Evolutionary conservation across 305 asterid genomes (phyloP).

Genomic region (Solanum hybrid): DNA sequence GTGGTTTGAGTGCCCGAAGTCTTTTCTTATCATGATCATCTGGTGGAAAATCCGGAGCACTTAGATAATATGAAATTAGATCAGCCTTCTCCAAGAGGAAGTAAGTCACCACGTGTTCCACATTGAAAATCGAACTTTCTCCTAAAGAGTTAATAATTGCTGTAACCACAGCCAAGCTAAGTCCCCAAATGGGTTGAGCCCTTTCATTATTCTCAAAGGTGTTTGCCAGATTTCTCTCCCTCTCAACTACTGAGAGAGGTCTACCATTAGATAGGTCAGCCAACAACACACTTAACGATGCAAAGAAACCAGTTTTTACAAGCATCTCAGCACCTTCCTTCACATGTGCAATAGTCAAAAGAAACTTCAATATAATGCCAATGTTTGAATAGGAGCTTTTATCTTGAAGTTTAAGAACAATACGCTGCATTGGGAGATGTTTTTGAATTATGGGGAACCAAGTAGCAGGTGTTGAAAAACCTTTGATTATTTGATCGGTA

Average conservation of each 20-base stretch:
- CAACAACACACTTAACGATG: slow-evolving; percentile 46
- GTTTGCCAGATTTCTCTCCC: slow-evolving; percentile 34
- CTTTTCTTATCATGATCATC: slow-evolving; percentile 67
- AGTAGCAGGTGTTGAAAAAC: slow-evolving; percentile 50
- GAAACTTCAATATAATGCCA: slow-evolving; percentile 53
- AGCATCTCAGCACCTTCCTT: slow-evolving; percentile 84
- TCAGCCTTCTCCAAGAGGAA: slow-evolving; percentile 74
- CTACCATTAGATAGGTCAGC: slow-evolving; percentile 40
- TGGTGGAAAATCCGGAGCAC: slow-evolving; percentile 70
- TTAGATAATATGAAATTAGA: slow-evolving; percentile 54
- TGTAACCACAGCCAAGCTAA: slow-evolving; percentile 74
- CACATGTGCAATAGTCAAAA: slow-evolving; percentile 67
- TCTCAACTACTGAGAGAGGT: slow-evolving; percentile 35
- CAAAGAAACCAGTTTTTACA: slow-evolving; percentile 61
- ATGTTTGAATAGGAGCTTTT: slow-evolving; percentile 23
- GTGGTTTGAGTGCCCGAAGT: slow-evolving; percentile 61
- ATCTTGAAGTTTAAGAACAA: slow-evolving; percentile 68
- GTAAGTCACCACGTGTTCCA: slow-evolving; percentile 70
- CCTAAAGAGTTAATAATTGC: slow-evolving; percentile 75
- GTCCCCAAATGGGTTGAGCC: slow-evolving; percentile 75
- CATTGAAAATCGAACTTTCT: slow-evolving; percentile 39
- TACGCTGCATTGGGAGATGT: slow-evolving; percentile 52
- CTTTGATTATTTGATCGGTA: slow-evolving; percentile 54
- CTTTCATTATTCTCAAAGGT: slow-evolving; percentile 35
- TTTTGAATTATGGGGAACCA: slow-evolving; percentile 75